Evolutionary conservation across 2,329 filamentous ascomycete genomes (phyloP), one percentile per base, ranked within the genome.

Genomic region (Talaromyces sp.): DNA sequence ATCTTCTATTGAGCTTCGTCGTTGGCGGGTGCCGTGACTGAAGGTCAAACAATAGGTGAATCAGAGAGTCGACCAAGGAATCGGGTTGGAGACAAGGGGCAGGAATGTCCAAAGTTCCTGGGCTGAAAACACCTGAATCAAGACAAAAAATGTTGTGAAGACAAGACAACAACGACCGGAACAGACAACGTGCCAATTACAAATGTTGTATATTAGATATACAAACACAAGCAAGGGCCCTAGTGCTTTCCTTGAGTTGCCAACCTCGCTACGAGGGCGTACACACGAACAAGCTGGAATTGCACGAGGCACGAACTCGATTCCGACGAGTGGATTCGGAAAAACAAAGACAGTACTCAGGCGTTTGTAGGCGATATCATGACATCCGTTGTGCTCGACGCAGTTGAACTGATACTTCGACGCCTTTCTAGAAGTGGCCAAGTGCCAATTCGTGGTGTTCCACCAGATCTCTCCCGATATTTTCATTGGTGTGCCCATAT

Each of bases 311-410:
- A 65, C 66, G 40, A 61, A 56, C 58, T 64, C 69, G 83, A 76
- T 86, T 84, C 84, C 71, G 84, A 79, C 85, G 82, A 86, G 84
- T 83, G 81, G 77, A 78, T 77, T 72, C 68, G 66, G 64, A 64
- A 61, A 68, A 66, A 67, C 63, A 66, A 59, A 50, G 46, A 65
- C 62, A 46, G 33, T 64, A 65, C 60, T 67, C 69, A 77, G 77
- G 77, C 76, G 82, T 82, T 68, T 78, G 83, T 81, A 73, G 76
- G 75, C 69, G 37, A 67, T 55, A 59, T 66, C 66, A 66, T 65
- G 42, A 46, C 63, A 54, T 63, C 66, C 73, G 72, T 68, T 76
- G 72, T 71, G 70, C 76, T 77, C 76, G 70, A 69, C 66, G 70
- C 60, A 63, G 61, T 64, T 35, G 44, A 37, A 23, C 21, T 23